A percentile compares a stretch with the other conserved stretches of the same genome.
These are phyloP conservation scores for Phytophthora sp. DNA, from an alignment of 352 stramenopile species.

Conservation along the genomic window DNA sequence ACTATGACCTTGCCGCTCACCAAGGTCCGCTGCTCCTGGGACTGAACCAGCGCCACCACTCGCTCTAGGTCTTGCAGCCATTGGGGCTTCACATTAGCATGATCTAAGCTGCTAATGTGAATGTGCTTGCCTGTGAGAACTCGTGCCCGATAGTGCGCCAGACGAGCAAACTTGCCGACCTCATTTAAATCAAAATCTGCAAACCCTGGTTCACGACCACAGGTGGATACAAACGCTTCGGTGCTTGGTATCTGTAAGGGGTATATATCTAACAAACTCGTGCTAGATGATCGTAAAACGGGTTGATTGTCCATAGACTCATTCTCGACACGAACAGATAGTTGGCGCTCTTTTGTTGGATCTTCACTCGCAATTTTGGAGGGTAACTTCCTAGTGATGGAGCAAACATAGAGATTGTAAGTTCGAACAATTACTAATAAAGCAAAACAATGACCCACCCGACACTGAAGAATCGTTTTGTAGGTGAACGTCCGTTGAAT, in stretches of 20 bases:
- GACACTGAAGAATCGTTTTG: constrained; percentile 46
- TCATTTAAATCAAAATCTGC: constrained; percentile 55
- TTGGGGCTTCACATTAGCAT: constrained; percentile 36
- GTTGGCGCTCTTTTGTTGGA: not conserved
- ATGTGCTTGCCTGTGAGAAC: constrained; percentile 47
- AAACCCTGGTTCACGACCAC: constrained; percentile 33
- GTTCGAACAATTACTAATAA: not conserved
- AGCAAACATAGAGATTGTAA: constrained; percentile 1
- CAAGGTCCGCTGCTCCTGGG: constrained; percentile 28
- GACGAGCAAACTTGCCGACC: constrained; percentile 56
- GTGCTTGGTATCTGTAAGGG: constrained; percentile 25
- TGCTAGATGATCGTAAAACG: not conserved
- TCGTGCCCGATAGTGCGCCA: constrained; percentile 65
- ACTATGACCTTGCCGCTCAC: constrained; percentile 21
- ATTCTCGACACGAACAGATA: not conserved
- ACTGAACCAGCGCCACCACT: constrained; percentile 29
- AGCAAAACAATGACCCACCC: not conserved
- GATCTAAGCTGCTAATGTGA: constrained; percentile 22
- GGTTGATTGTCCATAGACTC: not conserved
- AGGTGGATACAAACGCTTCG: constrained; percentile 23
- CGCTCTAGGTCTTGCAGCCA: constrained; percentile 56
- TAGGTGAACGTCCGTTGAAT: constrained; percentile 20
- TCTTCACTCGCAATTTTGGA: constrained; percentile 16
- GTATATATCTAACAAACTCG: constrained; percentile 59
- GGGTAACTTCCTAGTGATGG: constrained; percentile 18